Base-by-base conservation (phyloP, 108 stramenopile genomes). In the Nitzschia putrida region DNA sequence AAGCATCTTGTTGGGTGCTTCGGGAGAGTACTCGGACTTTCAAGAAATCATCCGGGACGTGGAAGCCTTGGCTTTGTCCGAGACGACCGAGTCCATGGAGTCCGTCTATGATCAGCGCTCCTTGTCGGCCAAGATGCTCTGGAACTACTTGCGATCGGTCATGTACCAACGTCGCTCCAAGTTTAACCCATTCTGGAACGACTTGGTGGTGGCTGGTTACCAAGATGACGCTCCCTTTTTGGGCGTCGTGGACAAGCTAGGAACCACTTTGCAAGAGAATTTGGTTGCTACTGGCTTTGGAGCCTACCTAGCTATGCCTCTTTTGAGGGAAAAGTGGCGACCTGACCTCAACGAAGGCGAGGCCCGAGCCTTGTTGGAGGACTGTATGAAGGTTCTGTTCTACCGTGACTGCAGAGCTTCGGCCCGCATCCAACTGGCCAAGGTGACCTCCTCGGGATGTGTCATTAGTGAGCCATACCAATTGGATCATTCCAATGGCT, bases 181-280 rank as follows among this genome's bases (percentile, higher is more conserved):
- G 67, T 89, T 97, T 81, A 96, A 99, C 81, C 99, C 99, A n/a
- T 83, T 95, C 50, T 99, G 99, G 99, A 99, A 98, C 79, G 87
- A 95, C 66, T 61, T 99, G 14, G 83, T 98, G 20, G 88, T 98
- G 34, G 97, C 95, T 0, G 97, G 97, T 18, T 86, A 63, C 43
- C 70, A 89, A 21, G 71, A 83, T 24, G 43, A 56, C 20, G 61
- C 66, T 12, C 75, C 94, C 20, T 97, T 98, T 71, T 89, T 99
- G 64, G 99, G 99, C 6, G 82, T 80, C 40, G 91, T 98, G 13
- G 98, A 99, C 81, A 89, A 95, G 80, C 92, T 98, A 60, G 99
- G 99, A 47, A 98, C 98, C 6, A 91, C 97, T 16, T 94, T 94
- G 53, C 91, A 94, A 68, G 97, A 96, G 77, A 88, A 97, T 69